These are phyloP conservation scores for Spencermartinsiella ligniputridi DNA, from an alignment of 1,139 yeast genomes.

Conservation along the genomic window DNA sequence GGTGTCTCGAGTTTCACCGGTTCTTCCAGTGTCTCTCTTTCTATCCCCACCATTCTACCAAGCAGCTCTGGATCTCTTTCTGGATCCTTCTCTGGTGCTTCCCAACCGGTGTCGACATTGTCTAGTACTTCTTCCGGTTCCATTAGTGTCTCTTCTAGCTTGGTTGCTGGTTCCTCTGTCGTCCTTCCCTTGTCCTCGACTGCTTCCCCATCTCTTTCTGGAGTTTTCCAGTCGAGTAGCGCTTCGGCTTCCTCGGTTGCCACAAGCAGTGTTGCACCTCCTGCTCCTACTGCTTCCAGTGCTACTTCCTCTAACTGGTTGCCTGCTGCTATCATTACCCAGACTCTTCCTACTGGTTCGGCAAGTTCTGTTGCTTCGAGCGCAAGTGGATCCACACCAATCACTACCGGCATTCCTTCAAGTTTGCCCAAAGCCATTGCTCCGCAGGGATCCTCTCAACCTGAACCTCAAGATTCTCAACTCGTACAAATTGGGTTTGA, in stretches of 20 bases:
- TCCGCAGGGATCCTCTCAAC: slow-evolving; percentile 31
- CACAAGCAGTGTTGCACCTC: not conserved
- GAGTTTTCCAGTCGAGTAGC: not conserved
- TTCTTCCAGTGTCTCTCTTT: not conserved
- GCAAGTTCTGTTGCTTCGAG: slow-evolving; percentile 5
- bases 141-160: not conserved
- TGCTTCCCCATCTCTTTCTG: slow-evolving; percentile 1
- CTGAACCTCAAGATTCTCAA: slow-evolving; percentile 29
- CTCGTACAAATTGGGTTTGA: slow-evolving; percentile 39
- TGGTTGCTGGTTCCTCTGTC: not conserved
- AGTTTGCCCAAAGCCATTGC: slow-evolving; percentile 37
- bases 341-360: slow-evolving; percentile 19
- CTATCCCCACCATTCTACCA: not conserved
- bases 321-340: slow-evolving; percentile 31
- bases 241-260: not conserved
- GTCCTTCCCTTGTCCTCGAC: not conserved
- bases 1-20: slow-evolving; percentile 1
- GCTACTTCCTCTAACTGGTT: slow-evolving; percentile 29
- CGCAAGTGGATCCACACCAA: slow-evolving; percentile 10
- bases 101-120: slow-evolving; percentile 33
- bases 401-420: slow-evolving; percentile 25
- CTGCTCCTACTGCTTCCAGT: slow-evolving; percentile 1
- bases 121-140: slow-evolving; percentile 2
- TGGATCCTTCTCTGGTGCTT: slow-evolving; percentile 32
- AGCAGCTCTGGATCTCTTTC: not conserved